phyloP scores from a whole-genome alignment of 495 filamentous ascomycete species.

The Amphirosellinia nigrospora region DNA sequence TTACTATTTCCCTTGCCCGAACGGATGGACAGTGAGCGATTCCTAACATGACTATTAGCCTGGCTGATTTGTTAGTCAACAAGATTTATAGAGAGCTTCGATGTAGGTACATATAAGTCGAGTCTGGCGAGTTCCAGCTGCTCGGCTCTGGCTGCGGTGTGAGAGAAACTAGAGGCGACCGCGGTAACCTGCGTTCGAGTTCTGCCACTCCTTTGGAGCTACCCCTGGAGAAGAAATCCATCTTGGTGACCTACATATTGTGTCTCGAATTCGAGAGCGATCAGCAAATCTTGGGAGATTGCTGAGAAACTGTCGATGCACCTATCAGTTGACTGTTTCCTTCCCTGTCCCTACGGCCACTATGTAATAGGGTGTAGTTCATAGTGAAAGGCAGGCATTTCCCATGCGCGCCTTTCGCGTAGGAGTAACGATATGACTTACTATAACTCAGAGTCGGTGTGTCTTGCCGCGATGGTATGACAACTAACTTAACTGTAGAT shows the following conservation, averaged over 20 bases:
- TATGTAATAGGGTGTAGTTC: not conserved
- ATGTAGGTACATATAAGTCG: conserved; percentile 37
- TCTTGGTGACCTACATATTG: conserved; percentile 40
- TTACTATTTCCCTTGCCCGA: conserved; percentile 57
- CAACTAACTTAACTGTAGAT: not conserved
- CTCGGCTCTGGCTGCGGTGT: conserved; percentile 31
- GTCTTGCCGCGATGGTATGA: not conserved
- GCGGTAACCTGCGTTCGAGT: conserved; percentile 30
- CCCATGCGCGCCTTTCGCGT: not conserved
- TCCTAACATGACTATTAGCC: conserved; percentile 44
- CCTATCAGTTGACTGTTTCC: conserved; percentile 22
- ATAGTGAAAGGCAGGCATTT: conserved; percentile 12
- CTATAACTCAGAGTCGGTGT: not conserved
- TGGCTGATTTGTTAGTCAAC: not conserved
- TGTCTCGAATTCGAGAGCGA: not conserved
- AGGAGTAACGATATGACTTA: conserved; percentile 15
- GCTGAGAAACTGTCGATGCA: conserved; percentile 17
- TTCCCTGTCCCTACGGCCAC: conserved; percentile 18
- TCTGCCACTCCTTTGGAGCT: conserved; percentile 38
- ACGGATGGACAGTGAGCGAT: conserved; percentile 61
- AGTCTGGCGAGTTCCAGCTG: conserved; percentile 29
- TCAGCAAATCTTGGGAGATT: conserved; percentile 9
- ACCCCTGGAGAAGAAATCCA: conserved; percentile 39
- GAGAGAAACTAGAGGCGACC: conserved; percentile 19
- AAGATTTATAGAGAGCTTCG: conserved; percentile 26